Percentiles rank a stretch among this genome's conserved stretches.
Conservation (phyloP, 192 early-diverging fungal species). For the Rhizophlyctis rosea region DNA sequence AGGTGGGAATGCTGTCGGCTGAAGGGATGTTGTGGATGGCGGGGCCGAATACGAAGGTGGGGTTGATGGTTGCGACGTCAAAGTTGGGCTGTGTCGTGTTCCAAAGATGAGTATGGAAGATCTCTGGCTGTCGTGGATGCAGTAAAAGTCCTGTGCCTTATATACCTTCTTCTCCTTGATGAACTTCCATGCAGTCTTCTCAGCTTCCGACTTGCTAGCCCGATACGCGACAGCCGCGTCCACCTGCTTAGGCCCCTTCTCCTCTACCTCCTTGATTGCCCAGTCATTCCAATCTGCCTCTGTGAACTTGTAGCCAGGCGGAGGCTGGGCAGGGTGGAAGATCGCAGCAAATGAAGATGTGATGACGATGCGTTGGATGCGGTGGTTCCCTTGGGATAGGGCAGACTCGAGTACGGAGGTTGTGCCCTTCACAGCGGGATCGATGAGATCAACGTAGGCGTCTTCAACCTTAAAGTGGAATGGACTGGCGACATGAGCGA, state of each 20-base stretch:
- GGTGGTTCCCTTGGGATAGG: constrained; percentile 1
- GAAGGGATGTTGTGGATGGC: too few relatives aligned
- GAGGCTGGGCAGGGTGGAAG: background rate
- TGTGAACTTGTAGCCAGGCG: constrained; percentile 18
- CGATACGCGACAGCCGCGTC: constrained; percentile 15
- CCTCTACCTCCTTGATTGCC: constrained; percentile 13
- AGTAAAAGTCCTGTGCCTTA: too few relatives aligned
- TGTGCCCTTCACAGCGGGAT: constrained; percentile 47
- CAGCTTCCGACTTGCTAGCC: constrained; percentile 33
- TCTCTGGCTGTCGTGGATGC: too few relatives aligned
- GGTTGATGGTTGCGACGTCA: constrained; percentile 28
- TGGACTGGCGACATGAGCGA: constrained; percentile 45
- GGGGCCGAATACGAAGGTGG: too few relatives aligned
- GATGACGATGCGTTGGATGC: constrained; percentile 46
- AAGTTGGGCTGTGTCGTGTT: too few relatives aligned
- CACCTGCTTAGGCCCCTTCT: constrained; percentile 11
- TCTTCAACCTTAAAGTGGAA: constrained; percentile 22
- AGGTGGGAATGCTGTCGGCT: background rate
- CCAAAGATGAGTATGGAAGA: too few relatives aligned
- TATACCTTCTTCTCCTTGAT: constrained; percentile 18
- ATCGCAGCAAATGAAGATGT: constrained; percentile 41
- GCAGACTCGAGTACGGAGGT: constrained; percentile 36
- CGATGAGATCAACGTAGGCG: constrained; percentile 32
- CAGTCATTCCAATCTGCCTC: constrained; percentile 32
- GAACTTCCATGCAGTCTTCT: constrained; percentile 35